Conservation (phyloP, 1,284 basidiomycete genomes). For the Fomitiporia mediterranea region DNA sequence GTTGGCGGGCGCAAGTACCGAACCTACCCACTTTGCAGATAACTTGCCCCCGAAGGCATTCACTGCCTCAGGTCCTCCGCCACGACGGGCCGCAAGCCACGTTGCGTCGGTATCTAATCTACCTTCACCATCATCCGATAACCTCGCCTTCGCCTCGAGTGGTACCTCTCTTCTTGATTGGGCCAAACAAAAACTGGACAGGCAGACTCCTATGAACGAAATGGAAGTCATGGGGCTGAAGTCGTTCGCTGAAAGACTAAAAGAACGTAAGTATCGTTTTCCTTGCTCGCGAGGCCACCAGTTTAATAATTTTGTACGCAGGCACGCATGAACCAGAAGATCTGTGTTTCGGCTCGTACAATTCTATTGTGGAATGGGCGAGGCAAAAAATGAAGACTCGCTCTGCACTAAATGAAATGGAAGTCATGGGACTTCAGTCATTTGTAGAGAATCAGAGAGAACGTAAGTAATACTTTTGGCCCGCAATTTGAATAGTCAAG, state of each 20-base stretch:
- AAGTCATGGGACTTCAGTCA: slow-evolving; percentile 1
- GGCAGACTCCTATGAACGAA: not conserved
- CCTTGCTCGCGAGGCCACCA: not conserved
- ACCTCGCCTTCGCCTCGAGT: not conserved
- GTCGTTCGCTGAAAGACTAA: slow-evolving; percentile 4
- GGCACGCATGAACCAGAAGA: slow-evolving; percentile 40
- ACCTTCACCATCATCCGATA: not conserved
- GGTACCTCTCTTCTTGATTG: not conserved
- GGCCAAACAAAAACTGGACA: slow-evolving; percentile 4
- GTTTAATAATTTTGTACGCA: slow-evolving; percentile 1
- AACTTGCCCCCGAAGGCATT: too few species aligned
- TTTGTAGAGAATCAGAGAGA: slow-evolving; percentile 23
- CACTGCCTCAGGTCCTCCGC: slow-evolving; percentile 15
- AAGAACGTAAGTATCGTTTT: slow-evolving; percentile 29
- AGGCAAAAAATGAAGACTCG: not conserved
- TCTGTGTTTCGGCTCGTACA: slow-evolving; percentile 56
- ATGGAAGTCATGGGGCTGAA: slow-evolving; percentile 7
- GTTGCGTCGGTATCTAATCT: not conserved
- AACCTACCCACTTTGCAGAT: too few species aligned
- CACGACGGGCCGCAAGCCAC: not conserved
- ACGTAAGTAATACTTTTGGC: slow-evolving; percentile 26
- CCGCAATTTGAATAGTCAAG: not conserved
- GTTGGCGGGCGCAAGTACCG: too few species aligned
- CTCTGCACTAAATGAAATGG: slow-evolving; percentile 2
- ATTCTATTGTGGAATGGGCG: not conserved